Conservation (phyloP, 1,139 yeast genomes). For the Saccharomycopsis crataegensis region DNA sequence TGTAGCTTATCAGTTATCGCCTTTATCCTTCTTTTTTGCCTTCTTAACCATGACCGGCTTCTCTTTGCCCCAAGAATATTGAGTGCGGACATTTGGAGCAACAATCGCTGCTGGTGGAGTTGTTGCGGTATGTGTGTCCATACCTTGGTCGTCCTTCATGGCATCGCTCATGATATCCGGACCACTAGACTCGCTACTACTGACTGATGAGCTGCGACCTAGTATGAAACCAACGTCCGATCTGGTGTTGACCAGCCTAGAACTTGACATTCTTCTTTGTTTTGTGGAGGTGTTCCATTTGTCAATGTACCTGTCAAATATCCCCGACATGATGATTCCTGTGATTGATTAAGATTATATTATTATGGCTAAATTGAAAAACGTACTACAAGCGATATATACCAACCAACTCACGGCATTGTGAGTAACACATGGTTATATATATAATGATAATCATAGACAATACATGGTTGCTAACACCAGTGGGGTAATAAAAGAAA, state of each 20-base stretch:
- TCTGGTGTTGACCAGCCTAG: slow-evolving; percentile 12
- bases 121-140: neutral
- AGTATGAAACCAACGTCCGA: slow-evolving; percentile 9
- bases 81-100: slow-evolving; percentile 18
- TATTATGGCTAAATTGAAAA: neutral
- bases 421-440: no score
- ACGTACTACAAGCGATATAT: no score
- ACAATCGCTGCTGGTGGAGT: neutral
- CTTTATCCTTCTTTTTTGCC: neutral
- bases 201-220: neutral
- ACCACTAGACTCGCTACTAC: neutral
- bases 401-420: no score
- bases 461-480: no score
- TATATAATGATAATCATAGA: no score
- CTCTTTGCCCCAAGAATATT: slow-evolving; percentile 13
- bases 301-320: slow-evolving; percentile 16
- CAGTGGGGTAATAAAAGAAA: no score
- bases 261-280: slow-evolving; percentile 13
- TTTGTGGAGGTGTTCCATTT: slow-evolving; percentile 2
- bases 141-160: neutral
- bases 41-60: neutral
- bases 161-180: neutral
- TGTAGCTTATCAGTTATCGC: no score
- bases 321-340: slow-evolving; percentile 13
- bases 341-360: neutral